Percentiles rank a stretch among this genome's conserved stretches.
These are phyloP conservation scores for Suillus paluster DNA, from an alignment of 768 basidiomycete species.

Conservation along the genomic window DNA sequence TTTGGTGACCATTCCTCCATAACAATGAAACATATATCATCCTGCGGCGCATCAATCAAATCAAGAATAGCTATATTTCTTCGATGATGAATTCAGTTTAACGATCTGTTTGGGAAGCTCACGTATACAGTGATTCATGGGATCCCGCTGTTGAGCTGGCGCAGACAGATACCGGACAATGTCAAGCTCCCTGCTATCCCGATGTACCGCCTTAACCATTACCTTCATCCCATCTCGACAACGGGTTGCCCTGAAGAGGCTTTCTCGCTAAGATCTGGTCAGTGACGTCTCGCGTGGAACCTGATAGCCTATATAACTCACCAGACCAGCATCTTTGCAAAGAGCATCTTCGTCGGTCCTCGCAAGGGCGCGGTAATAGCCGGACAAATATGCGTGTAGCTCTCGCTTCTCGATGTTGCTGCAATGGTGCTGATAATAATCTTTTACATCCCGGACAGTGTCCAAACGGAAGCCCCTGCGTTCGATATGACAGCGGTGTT, in stretches of 20 bases:
- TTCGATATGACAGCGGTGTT: constrained; percentile 52
- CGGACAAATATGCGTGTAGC: constrained; percentile 28
- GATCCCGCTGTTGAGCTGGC: constrained; percentile 54
- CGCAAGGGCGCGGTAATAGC: constrained; percentile 38
- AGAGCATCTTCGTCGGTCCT: constrained; percentile 58
- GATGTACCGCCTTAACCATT: constrained; percentile 71
- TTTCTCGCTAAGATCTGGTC: constrained; percentile 56
- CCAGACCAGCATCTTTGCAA: constrained; percentile 74
- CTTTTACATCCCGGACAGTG: constrained; percentile 68
- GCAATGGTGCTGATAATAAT: constrained; percentile 51
- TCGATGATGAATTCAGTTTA: constrained; percentile 2
- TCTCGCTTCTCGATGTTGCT: constrained; percentile 19
- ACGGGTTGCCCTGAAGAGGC: constrained; percentile 70
- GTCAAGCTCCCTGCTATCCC: constrained; percentile 63
- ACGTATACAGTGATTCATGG: constrained; percentile 83
- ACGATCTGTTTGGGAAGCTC: constrained; percentile 30
- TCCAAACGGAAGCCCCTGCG: constrained; percentile 65
- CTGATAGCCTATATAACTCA: constrained; percentile 37
- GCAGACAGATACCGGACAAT: constrained; percentile 60
- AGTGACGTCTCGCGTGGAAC: constrained; percentile 2
- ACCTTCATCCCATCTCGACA: constrained; percentile 54
- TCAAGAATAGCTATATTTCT: constrained; percentile 61
- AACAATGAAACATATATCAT: constrained; percentile 66
- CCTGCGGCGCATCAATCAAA: constrained; percentile 56
- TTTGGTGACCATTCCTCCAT: constrained; percentile 84